Evolutionary conservation across 2,329 filamentous ascomycete species (phyloP), one percentile per base, ranked within the genome.

Genomic region (Fusarium proliferatum): DNA sequence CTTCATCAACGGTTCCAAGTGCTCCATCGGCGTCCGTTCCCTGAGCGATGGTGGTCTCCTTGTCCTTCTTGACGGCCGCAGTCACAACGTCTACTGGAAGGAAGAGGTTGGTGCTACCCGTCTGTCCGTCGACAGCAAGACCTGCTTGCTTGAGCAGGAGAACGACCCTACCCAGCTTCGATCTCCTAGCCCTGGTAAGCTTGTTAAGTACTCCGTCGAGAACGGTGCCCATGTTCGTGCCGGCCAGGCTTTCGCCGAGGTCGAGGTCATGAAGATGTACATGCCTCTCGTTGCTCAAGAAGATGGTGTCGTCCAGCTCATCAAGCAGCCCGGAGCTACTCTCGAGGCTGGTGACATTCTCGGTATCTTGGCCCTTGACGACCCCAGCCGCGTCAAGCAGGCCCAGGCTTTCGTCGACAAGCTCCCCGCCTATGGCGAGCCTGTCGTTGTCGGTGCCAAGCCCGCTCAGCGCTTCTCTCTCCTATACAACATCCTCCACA

Each of bases 261-360:
- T 99, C 45, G 96, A 99, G 85, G 96, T 99, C 84, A 99, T 99
- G 96, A 99, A 99, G 89, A 99, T 99, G 96, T 98, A 98, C 89
- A 99, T 99, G 96, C 96, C 96, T 79, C 88, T 99, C 62, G 89
- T 99, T 70, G 94, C 96, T 6, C 93, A 95, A 81, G 96, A 99
- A 83, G 96, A 97, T 78, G 96, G 96, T 87, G 89, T 97, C 61
- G 96, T 99, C 64, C 96, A 98, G 86, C 90, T 99, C 79, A 97
- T 99, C 88, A 99, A 99, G 90, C 96, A 98, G 86, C 96, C 96
- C 72, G 96, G 96, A 82, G 94, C 96, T n/a, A 97, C 95, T 23
- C 93, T 99, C 53, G 95, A 98, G 83, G 96, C 96, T 81, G 96
- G 96, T 83, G 96, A 99, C 81, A 98, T 99, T 69, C 90, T 99